phyloP scores from a whole-genome alignment of 2,329 filamentous ascomycete genomes.

The Dendryphion nanum region DNA sequence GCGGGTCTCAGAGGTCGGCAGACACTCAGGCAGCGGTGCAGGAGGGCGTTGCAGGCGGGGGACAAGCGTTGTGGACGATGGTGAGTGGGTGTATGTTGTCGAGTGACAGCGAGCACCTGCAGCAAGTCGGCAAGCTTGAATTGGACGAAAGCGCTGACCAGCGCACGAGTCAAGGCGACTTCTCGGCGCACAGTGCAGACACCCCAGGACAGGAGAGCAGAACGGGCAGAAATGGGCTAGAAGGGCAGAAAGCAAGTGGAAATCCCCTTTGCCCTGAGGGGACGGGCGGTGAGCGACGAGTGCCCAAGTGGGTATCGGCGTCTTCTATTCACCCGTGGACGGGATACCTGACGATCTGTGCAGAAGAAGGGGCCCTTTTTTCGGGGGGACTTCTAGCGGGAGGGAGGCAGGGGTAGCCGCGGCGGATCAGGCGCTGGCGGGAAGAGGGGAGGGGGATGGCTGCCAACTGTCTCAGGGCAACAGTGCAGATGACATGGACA shows the following conservation, averaged over 20 bases:
- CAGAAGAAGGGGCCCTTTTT: no score
- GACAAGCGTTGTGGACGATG: constrained; percentile 22
- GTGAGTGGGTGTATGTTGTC: constrained; percentile 21
- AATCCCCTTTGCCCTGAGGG: not conserved
- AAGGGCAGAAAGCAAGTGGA: not conserved
- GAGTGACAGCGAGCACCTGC: constrained; percentile 30
- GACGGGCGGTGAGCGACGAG: no score
- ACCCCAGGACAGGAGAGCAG: not conserved
- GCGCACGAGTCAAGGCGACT: constrained; percentile 12
- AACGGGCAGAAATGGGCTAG: not conserved
- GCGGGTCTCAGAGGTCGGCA: constrained; percentile 28
- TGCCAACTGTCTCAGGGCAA: no score
- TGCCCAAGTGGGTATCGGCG: no score
- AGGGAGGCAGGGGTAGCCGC: no score
- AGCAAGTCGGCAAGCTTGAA: no score
- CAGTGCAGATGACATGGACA: no score
- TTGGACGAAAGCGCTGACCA: constrained; percentile 22
- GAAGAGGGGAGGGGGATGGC: no score
- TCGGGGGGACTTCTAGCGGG: no score
- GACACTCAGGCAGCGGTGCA: constrained; percentile 34
- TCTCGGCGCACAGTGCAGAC: not conserved
- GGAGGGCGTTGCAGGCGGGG: constrained; percentile 20
- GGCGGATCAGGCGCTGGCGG: no score
- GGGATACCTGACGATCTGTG: no score
- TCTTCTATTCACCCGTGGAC: no score